Evolutionary conservation across 768 basidiomycete species (phyloP).

Genomic region (Xerocomellus amylosporus): DNA sequence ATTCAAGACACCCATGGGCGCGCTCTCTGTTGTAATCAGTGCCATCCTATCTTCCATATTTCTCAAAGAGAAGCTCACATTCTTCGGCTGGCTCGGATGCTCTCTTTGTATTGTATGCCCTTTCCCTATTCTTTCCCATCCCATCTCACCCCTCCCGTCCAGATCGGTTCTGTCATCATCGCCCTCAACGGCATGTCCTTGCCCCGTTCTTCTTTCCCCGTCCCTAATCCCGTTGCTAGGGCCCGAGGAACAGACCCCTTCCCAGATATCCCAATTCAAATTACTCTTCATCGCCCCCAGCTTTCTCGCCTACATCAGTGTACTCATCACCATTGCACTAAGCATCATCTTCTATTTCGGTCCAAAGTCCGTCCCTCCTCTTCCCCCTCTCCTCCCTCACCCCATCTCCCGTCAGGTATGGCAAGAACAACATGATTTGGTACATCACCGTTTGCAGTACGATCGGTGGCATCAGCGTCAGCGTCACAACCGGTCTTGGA

Average conservation of each 20-base stretch:
- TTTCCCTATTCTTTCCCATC: background rate
- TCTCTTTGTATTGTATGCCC: slow-evolving; percentile 78
- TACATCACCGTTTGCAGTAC: slow-evolving; percentile 93
- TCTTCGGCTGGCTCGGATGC: slow-evolving; percentile 98
- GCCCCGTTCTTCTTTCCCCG: background rate
- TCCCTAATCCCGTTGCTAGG: slow-evolving; percentile 36
- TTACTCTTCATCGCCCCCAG: slow-evolving; percentile 78
- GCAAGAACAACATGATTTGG: slow-evolving; percentile 92
- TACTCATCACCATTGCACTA: slow-evolving; percentile 62
- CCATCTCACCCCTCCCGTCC: background rate
- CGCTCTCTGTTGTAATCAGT: slow-evolving; percentile 93
- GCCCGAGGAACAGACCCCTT: slow-evolving; percentile 66
- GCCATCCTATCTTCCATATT: slow-evolving; percentile 91
- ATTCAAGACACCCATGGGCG: slow-evolving; percentile 84
- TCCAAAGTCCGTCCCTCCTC: slow-evolving; percentile 52
- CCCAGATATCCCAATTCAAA: slow-evolving; percentile 70
- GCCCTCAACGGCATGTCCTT: slow-evolving; percentile 72
- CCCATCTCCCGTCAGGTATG: slow-evolving; percentile 49
- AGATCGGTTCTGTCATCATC: slow-evolving; percentile 86
- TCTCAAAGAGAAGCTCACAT: slow-evolving; percentile 87
- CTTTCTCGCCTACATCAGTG: slow-evolving; percentile 69
- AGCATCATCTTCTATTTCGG: slow-evolving; percentile 81
- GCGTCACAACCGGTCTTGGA: slow-evolving; percentile 92
- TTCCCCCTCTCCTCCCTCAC: background rate
- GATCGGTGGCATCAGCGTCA: slow-evolving; percentile 94